Evolutionary conservation across 2,329 filamentous ascomycete genomes (phyloP), one percentile per base, ranked within the genome.

Genomic region (Sclerotinia spermophila): DNA sequence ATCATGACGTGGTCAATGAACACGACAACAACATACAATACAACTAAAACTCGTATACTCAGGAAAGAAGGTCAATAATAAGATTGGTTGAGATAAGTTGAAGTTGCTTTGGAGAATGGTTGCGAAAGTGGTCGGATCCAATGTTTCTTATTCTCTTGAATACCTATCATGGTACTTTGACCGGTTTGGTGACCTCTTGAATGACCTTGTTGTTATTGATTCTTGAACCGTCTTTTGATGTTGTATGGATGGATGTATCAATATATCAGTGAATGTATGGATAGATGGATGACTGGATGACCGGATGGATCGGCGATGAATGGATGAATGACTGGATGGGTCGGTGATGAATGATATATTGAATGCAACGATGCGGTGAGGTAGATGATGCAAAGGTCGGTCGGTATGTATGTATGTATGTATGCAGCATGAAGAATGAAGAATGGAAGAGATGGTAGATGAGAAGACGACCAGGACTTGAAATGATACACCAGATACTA

Each of bases 111-210:
- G 8, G 19, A 19, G 2, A 56, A 5, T 19, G 61, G 61, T 53
- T 65, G 61, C 61, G 33, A 30, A 40, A 40, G n/a, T 15, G 61
- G 61, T 40, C 61, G 44, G 45, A 40, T 65, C 35, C 24, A 45
- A 53, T 53, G 48, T 40, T 19, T 33, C 27, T 24, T 13, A 5
- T 6, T 2, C 17, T 30, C 24, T 44, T n/a, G 11, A 30, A 65
- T 65, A 65, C 61, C 61, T 65, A 65, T 65, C 61, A 65, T 38
- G 15, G 21, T 33, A 62, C 40, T 45, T 10, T 45, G 59, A 33
- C 59, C 59, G 30, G 15, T 24, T 62, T 45, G 40, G 13, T 17
- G 59, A 33, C 40, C 59, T 30, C 15, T 27, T 40, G n/a, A 19
- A 19, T 19, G n/a, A 24, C 24, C 24, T 40, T 13, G 33, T 59